Evolutionary conservation across 2,329 filamentous ascomycete species (phyloP).

Genomic region (Ascochyta pisi): DNA sequence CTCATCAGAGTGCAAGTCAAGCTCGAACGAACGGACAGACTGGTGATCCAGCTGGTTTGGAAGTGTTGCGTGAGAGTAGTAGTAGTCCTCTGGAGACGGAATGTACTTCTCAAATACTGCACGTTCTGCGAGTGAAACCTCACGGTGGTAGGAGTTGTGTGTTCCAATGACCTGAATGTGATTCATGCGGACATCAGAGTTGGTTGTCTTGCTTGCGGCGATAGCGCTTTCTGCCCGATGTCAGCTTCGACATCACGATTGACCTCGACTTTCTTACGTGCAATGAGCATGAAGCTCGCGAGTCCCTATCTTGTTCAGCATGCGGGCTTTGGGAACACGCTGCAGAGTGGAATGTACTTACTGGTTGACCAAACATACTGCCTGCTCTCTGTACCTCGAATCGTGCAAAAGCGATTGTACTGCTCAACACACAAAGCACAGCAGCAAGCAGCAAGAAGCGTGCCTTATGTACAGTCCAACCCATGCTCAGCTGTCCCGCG

Average conservation of each 20-base stretch:
- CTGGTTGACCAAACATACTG: constrained; percentile 24
- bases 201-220: constrained; percentile 16
- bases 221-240: constrained; percentile 20
- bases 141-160: constrained; percentile 61
- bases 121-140: constrained; percentile 53
- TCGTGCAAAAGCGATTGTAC: background rate
- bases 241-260: constrained; percentile 4
- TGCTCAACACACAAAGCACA: constrained; percentile 4
- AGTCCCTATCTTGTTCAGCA: constrained; percentile 22
- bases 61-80: constrained; percentile 57
- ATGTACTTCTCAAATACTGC: constrained; percentile 50
- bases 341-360: constrained; percentile 6
- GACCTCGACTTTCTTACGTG: constrained; percentile 18
- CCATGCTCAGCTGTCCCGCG: constrained; percentile 12
- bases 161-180: constrained; percentile 61
- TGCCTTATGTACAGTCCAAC: constrained; percentile 18
- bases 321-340: background rate
- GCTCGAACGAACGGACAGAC: constrained; percentile 56
- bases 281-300: constrained; percentile 27
- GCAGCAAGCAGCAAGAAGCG: constrained; percentile 13
- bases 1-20: constrained; percentile 59
- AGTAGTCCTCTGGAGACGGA: constrained; percentile 51
- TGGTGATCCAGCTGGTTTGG: constrained; percentile 56
- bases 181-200: constrained; percentile 55
- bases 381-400: background rate